These are phyloP conservation scores for Amanita rubescens DNA, from an alignment of 768 basidiomycete genomes.

Conservation along the genomic window DNA sequence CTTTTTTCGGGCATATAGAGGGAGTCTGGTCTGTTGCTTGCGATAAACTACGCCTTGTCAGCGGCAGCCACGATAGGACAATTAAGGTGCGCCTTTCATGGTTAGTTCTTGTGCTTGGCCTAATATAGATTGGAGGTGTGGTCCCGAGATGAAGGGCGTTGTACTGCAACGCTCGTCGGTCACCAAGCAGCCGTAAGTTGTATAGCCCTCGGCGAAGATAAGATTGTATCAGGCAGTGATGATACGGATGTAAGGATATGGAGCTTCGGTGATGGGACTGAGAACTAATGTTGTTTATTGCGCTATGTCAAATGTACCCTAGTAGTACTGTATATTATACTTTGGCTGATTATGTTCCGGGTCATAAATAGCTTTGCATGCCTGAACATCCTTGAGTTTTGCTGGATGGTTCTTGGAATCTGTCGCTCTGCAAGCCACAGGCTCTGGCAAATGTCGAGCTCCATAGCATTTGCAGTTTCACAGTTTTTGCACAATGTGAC, in stretches of 20 bases:
- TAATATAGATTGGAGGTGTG: constrained; percentile 58
- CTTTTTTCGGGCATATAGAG: constrained; percentile 96
- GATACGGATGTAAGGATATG: constrained; percentile 85
- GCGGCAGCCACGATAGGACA: constrained; percentile 93
- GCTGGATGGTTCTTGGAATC: too few species aligned
- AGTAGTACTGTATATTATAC: too few species aligned
- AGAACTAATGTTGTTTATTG: neutral
- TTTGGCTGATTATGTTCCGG: too few species aligned
- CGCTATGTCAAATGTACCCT: too few species aligned
- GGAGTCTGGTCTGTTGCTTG: constrained; percentile 96
- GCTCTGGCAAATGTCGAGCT: too few species aligned
- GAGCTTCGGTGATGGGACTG: constrained; percentile 47
- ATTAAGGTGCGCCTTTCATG: constrained; percentile 64
- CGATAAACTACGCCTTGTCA: constrained; percentile 87
- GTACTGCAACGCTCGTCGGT: constrained; percentile 84
- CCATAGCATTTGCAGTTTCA: too few species aligned
- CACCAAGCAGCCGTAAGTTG: constrained; percentile 94
- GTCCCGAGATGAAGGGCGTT: constrained; percentile 84
- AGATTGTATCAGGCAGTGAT: constrained; percentile 94
- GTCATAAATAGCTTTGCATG: too few species aligned
- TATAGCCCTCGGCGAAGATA: constrained; percentile 85
- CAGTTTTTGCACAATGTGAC: too few species aligned
- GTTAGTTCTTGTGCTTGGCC: constrained; percentile 6
- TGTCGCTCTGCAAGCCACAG: too few species aligned
- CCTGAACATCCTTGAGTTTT: too few species aligned